These are phyloP conservation scores for Coemansia sp. DNA, from an alignment of 192 early-diverging fungal species.

Conservation along the genomic window DNA sequence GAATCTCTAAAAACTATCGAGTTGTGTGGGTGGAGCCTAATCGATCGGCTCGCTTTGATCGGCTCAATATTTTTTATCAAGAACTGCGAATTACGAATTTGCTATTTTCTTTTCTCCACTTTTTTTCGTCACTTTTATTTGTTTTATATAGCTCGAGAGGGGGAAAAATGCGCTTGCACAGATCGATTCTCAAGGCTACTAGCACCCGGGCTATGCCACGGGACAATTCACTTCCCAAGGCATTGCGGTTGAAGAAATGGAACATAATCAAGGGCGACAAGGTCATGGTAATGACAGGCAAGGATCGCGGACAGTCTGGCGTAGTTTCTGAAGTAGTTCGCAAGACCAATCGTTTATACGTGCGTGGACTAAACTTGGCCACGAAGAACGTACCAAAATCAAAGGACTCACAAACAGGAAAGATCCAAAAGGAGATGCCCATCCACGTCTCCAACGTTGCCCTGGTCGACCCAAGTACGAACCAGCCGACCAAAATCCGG, in stretches of 20 bases:
- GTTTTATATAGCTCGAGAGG: background rate
- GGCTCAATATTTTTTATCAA: background rate
- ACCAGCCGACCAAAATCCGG: slow-evolving; percentile 42
- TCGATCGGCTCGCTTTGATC: background rate
- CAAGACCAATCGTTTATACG: slow-evolving; percentile 65
- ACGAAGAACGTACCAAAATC: slow-evolving; percentile 63
- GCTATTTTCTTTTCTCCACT: background rate
- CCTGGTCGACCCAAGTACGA: slow-evolving; percentile 67
- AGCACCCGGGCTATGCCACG: slow-evolving; percentile 33
- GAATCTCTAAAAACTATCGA: background rate
- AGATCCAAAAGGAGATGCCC: slow-evolving; percentile 67
- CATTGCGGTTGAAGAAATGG: slow-evolving; percentile 61
- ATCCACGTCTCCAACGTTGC: slow-evolving; percentile 72
- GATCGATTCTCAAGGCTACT: slow-evolving; percentile 37
- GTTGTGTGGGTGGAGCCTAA: background rate
- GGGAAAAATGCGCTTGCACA: slow-evolving; percentile 36
- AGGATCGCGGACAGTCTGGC: slow-evolving; percentile 67
- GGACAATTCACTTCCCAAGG: slow-evolving; percentile 43
- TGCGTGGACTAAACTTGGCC: slow-evolving; percentile 62
- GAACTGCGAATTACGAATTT: background rate
- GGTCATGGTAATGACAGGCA: slow-evolving; percentile 67
- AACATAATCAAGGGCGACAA: slow-evolving; percentile 64
- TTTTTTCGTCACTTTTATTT: background rate
- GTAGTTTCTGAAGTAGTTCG: slow-evolving; percentile 63
- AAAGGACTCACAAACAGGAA: slow-evolving; percentile 60